Base-by-base conservation (phyloP, 768 basidiomycete genomes). In the Lentinus brumalis region DNA sequence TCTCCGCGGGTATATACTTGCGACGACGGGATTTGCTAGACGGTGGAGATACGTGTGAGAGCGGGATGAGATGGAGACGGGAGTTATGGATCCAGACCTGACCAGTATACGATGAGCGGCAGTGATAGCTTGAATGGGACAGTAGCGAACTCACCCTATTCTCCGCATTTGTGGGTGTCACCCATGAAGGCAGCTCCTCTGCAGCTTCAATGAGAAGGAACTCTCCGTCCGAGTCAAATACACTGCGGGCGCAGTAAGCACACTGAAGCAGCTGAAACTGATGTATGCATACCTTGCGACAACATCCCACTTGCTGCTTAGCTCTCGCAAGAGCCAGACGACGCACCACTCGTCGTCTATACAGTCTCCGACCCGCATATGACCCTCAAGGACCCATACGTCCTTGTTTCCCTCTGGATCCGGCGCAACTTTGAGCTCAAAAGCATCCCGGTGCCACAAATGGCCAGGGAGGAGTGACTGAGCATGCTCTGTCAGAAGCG, bases 271-370 rank as follows among this genome's bases (percentile, higher is more conserved):
- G 21, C 56, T 14, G 16, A 11, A 2, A 14, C 18, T 14, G 42
- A 21, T 15, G n/a, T 32, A 31, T 11, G 71, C 82, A 59, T 65
- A 95, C 94, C 89, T 88, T 57, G 94, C 84, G 10, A 83, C 85
- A 40, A 95, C 73, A 65, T 94, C 89, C 89, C 90, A 96, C 62
- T 84, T 85, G 42, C 79, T 75, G 62, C 87, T 89, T 59, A 96
- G 79, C 73, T 92, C 83, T 67, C 80, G 83, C 59, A 98, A 76
- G 50, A 98, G 77, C 92, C 93, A 98, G 16, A 98, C 94, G 14
- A 84, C 81, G 71, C 88, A 89, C 97, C 97, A 99, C 75, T 99
- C 97, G 68, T 99, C 97, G 73, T 99, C 96, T n/a, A 98, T 83
- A 54, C 87, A 91, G 75, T 99, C 97, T 3, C 97, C 96, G 26